Base-by-base conservation (phyloP, 148 eudicot genomes). In the Heliosperma pusillum region DNA sequence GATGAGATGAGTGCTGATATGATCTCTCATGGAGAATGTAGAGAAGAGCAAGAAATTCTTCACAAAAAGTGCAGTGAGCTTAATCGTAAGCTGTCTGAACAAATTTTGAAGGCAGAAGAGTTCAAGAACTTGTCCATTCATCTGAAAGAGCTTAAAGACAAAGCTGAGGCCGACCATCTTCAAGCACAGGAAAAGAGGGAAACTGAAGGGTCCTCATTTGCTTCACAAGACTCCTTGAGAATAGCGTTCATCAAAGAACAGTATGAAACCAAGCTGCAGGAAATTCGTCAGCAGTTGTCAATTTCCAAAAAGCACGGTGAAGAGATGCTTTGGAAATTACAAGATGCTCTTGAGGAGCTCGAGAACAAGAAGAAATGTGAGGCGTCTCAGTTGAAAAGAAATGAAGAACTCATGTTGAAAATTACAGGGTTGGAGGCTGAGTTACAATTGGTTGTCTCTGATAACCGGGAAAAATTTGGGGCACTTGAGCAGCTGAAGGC, bases 241-340 rank as follows among this genome's bases (percentile, higher is more conserved):
- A 84, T 92, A 42, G 97, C 88, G 45, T 96, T 96, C 73, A 87
- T 96, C 27, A 96, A 89, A 81, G 99, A 96, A 83, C 99, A 96
- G 45, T 92, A 87, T 76, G 97, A 92, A 82, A 85, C 89, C 59
- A 89, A 78, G 86, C 25, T 90, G 64, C 97, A 96, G 79, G 99
- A 92, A 81, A 66, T 92, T 77, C 85, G 78, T 74, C 97, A 86
- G 2, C 92, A 96, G 79, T 84, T 92, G 78, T 84, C 93, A 20
- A 74, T 89, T 77, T 96, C 97, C 13, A 86, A 85, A 80, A 96
- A 83, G 83, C 99, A 96, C 74, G 94, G 94, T 25, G 97, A 96
- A 78, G 99, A 96, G 86, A 83, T 96, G 93, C 89, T 96, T 15
- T 79, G 89, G 87, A 96, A 89, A 79, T 85, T 96, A 72, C 99